Evolutionary conservation across 352 stramenopile species (phyloP), one percentile per base, ranked within the genome.

Genomic region (Phytopythium oedochilum): DNA sequence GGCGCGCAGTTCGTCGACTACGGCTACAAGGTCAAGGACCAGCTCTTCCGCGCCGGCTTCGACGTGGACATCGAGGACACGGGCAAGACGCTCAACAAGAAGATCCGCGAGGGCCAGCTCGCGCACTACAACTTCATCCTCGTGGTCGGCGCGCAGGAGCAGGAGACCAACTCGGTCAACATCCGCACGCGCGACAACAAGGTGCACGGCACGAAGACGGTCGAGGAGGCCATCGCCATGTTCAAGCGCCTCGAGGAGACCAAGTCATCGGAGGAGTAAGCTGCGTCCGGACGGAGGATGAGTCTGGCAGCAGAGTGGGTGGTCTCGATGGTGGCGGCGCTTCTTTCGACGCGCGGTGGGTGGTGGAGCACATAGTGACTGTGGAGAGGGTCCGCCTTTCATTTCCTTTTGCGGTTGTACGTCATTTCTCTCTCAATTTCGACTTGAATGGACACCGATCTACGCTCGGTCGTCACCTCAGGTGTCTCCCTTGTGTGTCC

Each of bases 141-240:
- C 14, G 83, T 94, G 18, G 77, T 94, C 31, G 85, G 85, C 7
- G 81, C 80, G 52, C 80, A 88, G 56, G 85, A 94, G 60, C 57
- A 78, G 47, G 71, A 66, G n/a, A 50, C 64, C 2, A 25, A 65
- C 15, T 42, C 79, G 35, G 81, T 94, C 17, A 93, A 90, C 55
- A 71, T 94, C 18, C 85, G 85, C 52, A 92, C 85, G 18, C 75
- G 85, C 36, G 85, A 94, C 68, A 94, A 89, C 61, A 62, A 88
- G 45, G 79, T 90, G 35, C 83, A 92, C 60, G 96, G 96, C 57
- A 93, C 95, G 56, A 97, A 96, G 79, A 95, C 96, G 53, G 64
- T 98, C 18, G 83, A 92, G n/a, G 96, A 98, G 55, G 88, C 96
- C 39, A 96, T 99, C 63, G 78, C 78, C 35, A 94, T 97, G 79